phyloP scores from a whole-genome alignment of 208 protist genomes.

The Trypanosoma cruzi region DNA sequence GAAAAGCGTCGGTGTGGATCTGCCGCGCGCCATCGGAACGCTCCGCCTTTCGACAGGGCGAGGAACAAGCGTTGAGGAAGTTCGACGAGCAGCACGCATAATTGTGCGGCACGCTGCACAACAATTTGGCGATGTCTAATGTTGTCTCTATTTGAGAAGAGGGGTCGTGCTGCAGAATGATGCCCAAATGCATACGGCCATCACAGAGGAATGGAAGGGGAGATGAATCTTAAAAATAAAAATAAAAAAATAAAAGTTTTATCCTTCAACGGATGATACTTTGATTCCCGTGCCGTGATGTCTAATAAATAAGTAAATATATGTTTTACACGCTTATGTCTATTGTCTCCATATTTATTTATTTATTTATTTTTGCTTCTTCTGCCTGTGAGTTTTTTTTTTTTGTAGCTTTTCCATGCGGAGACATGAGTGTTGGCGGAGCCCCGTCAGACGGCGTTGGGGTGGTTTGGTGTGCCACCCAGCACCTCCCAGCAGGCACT shows the following conservation, averaged over 20 bases:
- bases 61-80: constrained; percentile 65
- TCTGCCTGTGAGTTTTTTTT: neutral
- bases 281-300: too few relatives aligned
- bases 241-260: neutral
- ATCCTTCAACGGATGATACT: too few relatives aligned
- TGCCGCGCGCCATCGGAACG: constrained; percentile 69
- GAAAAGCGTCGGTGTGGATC: constrained; percentile 53
- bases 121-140: constrained; percentile 66
- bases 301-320: neutral
- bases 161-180: neutral
- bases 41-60: constrained; percentile 79
- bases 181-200: neutral
- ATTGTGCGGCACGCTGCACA: constrained; percentile 75
- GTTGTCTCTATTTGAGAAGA: neutral
- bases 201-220: neutral
- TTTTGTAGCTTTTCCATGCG: neutral
- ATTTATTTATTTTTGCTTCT: neutral
- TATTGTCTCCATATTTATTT: neutral
- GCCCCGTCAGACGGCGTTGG: neutral
- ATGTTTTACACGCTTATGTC: neutral
- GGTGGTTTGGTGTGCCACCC: constrained; percentile 18
- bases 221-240: neutral
- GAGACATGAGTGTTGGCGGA: neutral
- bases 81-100: constrained; percentile 62
- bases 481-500: constrained; percentile 6